Evolutionary conservation across 352 stramenopile species (phyloP).

Genomic region (Globisporangium orthogonon): DNA sequence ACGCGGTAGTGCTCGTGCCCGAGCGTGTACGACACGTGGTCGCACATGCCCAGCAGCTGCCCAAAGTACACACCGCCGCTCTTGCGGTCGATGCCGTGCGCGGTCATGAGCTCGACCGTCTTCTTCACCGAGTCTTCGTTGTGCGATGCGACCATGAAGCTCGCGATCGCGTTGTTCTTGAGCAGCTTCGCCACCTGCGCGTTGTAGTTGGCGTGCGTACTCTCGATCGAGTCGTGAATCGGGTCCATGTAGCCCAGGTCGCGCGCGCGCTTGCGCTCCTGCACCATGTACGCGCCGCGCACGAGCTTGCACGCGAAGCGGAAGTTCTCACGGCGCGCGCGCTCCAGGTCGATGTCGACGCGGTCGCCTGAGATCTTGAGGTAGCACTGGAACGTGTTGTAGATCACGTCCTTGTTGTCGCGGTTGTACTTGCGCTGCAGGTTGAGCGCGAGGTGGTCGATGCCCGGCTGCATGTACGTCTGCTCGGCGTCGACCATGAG

Average conservation of each 20-base stretch:
- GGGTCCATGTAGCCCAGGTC: slow-evolving; percentile 81
- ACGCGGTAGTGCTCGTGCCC: slow-evolving; percentile 89
- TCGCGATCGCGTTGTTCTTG: slow-evolving; percentile 74
- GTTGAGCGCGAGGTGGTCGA: slow-evolving; percentile 91
- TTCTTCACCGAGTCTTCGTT: slow-evolving; percentile 94
- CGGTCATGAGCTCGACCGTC: slow-evolving; percentile 90
- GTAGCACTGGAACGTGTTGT: slow-evolving; percentile 99
- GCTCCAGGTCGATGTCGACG: slow-evolving; percentile 90
- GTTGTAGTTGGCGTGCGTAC: slow-evolving; percentile 95
- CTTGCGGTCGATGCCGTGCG: slow-evolving; percentile 78
- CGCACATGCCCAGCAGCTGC: slow-evolving; percentile 97
- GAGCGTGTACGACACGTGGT: slow-evolving; percentile 96
- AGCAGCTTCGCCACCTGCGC: slow-evolving; percentile 88
- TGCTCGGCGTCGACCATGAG: slow-evolving; percentile 99
- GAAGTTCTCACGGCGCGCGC: slow-evolving; percentile 88
- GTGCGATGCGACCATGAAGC: slow-evolving; percentile 98
- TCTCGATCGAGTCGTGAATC: slow-evolving; percentile 91
- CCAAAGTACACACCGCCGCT: slow-evolving; percentile 91
- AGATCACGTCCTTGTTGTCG: slow-evolving; percentile 85
- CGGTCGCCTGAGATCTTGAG: slow-evolving; percentile 89
- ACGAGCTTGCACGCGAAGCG: slow-evolving; percentile 97
- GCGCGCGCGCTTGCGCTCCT: slow-evolving; percentile 89
- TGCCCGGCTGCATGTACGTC: slow-evolving; percentile 96
- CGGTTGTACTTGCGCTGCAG: slow-evolving; percentile 90
- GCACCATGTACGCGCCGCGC: slow-evolving; percentile 97